Evolutionary conservation across 352 stramenopile species (phyloP).

Genomic region (Lagenidium sp.): DNA sequence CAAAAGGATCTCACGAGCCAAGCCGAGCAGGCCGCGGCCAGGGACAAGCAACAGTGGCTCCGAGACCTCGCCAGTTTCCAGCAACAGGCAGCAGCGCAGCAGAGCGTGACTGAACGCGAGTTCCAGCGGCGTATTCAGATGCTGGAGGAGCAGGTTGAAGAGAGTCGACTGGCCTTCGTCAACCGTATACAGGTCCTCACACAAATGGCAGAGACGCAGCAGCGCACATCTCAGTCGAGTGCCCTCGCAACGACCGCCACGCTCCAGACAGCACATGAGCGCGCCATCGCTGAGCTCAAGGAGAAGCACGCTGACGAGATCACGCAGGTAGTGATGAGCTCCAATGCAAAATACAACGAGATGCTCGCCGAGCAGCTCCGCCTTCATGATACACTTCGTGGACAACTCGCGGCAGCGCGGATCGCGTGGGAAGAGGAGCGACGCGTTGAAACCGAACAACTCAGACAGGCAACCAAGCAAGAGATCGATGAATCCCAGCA

Average conservation of each 20-base stretch:
- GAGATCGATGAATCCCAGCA: constrained; percentile 17
- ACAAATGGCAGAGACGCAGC: constrained; percentile 16
- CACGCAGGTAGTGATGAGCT: constrained; percentile 49
- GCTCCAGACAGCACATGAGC: constrained; percentile 7
- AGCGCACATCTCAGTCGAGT: constrained; percentile 13
- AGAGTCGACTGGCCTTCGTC: constrained; percentile 27
- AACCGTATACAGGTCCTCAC: constrained; percentile 30
- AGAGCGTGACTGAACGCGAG: constrained; percentile 9
- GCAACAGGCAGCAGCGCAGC: constrained; percentile 9
- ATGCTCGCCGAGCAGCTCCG: constrained; percentile 70
- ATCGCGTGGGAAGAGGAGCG: constrained; percentile 9
- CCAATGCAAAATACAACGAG: constrained; percentile 60
- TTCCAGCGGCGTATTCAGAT: constrained; percentile 36
- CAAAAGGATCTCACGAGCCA: constrained; percentile 20
- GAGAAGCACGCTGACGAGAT: constrained; percentile 47
- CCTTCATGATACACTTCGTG: constrained; percentile 35
- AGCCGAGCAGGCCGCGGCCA: constrained; percentile 19
- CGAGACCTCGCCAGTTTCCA: constrained; percentile 26
- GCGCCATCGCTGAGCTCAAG: constrained; percentile 18
- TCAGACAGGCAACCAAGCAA: constrained; percentile 9
- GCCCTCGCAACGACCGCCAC: constrained; percentile 3
- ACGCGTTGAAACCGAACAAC: constrained; percentile 12
- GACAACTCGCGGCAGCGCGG: constrained; percentile 5
- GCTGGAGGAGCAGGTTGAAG: constrained; percentile 31
- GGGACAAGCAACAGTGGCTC: constrained; percentile 29